phyloP scores from a whole-genome alignment of 1,284 basidiomycete species.

The Cutaneotrichosporon sp. region DNA sequence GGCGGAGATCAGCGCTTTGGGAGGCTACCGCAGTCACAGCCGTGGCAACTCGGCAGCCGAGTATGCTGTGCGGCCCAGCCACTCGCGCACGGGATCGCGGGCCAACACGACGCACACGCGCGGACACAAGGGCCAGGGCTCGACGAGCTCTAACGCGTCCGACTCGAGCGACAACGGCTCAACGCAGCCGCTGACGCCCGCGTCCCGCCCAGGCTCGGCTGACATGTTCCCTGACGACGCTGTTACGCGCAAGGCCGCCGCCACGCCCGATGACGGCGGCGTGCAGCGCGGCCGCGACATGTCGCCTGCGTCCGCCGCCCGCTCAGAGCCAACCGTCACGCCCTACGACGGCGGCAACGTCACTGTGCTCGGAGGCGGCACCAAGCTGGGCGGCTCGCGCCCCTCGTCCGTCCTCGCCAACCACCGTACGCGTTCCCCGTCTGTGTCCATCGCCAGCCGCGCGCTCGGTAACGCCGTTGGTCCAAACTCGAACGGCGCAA shows the following conservation, averaged over 20 bases:
- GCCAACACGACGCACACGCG: slow-evolving; percentile 3
- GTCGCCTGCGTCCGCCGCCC: slow-evolving; percentile 18
- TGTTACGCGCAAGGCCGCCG: slow-evolving; percentile 2
- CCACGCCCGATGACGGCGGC: slow-evolving; percentile 7
- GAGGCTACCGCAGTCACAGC: background rate
- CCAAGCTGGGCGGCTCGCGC: slow-evolving; percentile 46
- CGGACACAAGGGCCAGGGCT: slow-evolving; percentile 18
- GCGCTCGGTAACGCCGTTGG: slow-evolving; percentile 36
- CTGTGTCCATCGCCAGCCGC: slow-evolving; percentile 39
- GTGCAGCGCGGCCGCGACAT: slow-evolving; percentile 14
- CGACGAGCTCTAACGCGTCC: slow-evolving; percentile 28
- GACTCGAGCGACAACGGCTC: slow-evolving; percentile 32
- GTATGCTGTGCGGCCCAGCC: background rate
- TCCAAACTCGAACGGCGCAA: slow-evolving; percentile 26
- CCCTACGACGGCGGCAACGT: slow-evolving; percentile 50
- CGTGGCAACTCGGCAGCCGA: background rate
- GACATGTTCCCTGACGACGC: slow-evolving; percentile 29
- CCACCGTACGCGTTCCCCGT: slow-evolving; percentile 41
- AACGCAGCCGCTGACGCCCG: slow-evolving; percentile 41
- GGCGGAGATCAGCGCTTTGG: slow-evolving; percentile 11
- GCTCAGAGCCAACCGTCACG: slow-evolving; percentile 39
- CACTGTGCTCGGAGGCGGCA: slow-evolving; percentile 48
- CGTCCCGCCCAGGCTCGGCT: slow-evolving; percentile 35
- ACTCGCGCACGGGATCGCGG: no score
- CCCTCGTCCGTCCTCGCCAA: slow-evolving; percentile 22